phyloP scores from a whole-genome alignment of 148 eudicot species.

The Chenopodium formosanum region DNA sequence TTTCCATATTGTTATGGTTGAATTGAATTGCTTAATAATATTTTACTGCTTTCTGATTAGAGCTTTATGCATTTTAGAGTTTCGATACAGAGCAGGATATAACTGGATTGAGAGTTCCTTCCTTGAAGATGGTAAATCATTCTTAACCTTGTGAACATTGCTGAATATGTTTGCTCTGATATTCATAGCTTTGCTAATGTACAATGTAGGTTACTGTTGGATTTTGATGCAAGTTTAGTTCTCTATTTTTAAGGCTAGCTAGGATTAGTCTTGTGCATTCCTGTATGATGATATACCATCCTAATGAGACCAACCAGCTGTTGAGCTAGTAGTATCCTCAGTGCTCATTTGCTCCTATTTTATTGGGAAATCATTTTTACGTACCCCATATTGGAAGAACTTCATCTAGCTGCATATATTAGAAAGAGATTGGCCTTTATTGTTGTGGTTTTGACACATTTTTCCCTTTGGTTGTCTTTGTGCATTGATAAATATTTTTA shows the following conservation, averaged over 20 bases:
- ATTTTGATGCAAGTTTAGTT: not conserved
- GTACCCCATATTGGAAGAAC: not conserved
- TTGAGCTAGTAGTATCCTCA: not conserved
- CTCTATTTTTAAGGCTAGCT: not conserved
- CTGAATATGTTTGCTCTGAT: conserved; percentile 3
- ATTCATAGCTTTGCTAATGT: not conserved
- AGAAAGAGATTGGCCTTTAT: not conserved
- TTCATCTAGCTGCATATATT: not conserved
- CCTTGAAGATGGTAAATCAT: conserved; percentile 64
- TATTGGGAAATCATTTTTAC: not conserved
- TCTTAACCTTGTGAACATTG: conserved; percentile 39
- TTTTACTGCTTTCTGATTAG: conserved; percentile 12
- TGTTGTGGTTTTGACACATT: not conserved
- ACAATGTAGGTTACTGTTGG: not conserved
- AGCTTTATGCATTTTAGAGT: conserved; percentile 42
- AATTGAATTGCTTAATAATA: conserved; percentile 3
- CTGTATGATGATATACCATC: not conserved
- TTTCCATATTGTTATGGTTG: not conserved
- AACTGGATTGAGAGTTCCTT: conserved; percentile 52
- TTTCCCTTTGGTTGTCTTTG: not conserved
- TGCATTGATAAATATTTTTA: not conserved
- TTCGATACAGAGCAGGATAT: conserved; percentile 64
- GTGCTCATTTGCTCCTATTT: not conserved
- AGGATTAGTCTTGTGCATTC: not conserved
- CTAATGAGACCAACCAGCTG: conserved; percentile 12